phyloP scores from a whole-genome alignment of 148 eudicot genomes.

The Pharnaceum exiguum region DNA sequence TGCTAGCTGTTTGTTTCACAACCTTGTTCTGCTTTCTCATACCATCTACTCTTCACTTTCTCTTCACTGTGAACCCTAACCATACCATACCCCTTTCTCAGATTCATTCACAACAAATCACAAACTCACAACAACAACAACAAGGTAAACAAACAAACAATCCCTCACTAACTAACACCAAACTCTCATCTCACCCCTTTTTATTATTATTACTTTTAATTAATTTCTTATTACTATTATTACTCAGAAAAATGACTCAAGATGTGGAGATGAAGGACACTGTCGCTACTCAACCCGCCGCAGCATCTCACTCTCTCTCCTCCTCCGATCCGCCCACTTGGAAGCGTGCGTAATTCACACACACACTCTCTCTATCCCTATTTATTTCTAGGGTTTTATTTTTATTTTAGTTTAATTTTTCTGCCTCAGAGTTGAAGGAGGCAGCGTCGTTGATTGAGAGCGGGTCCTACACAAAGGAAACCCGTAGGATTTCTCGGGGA shows the following conservation, averaged over 20 bases:
- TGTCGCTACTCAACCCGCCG: slow-evolving; percentile 45
- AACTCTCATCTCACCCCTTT: too few relatives aligned
- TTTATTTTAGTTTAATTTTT: neutral
- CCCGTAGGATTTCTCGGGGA: slow-evolving; percentile 67
- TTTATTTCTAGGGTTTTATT: slow-evolving; percentile 10
- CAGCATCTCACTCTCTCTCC: slow-evolving; percentile 56
- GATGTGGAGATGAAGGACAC: slow-evolving; percentile 93
- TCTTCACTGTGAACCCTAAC: too few relatives aligned
- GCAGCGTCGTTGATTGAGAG: slow-evolving; percentile 66
- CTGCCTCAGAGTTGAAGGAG: slow-evolving; percentile 78
- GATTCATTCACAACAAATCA: too few relatives aligned
- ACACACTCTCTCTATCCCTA: neutral
- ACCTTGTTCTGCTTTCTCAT: too few relatives aligned
- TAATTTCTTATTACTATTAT: too few relatives aligned
- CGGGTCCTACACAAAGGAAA: slow-evolving; percentile 68
- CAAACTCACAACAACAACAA: too few relatives aligned
- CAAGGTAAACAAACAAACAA: too few relatives aligned
- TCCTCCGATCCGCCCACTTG: slow-evolving; percentile 46
- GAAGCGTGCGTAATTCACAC: slow-evolving; percentile 36
- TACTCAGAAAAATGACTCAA: slow-evolving; percentile 65
- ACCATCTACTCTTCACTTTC: too few relatives aligned
- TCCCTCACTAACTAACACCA: too few relatives aligned
- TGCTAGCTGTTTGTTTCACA: too few relatives aligned
- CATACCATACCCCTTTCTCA: too few relatives aligned
- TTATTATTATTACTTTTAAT: too few relatives aligned